Base-by-base conservation (phyloP, 106 monocot species). In the Xerophyta viscosa region DNA sequence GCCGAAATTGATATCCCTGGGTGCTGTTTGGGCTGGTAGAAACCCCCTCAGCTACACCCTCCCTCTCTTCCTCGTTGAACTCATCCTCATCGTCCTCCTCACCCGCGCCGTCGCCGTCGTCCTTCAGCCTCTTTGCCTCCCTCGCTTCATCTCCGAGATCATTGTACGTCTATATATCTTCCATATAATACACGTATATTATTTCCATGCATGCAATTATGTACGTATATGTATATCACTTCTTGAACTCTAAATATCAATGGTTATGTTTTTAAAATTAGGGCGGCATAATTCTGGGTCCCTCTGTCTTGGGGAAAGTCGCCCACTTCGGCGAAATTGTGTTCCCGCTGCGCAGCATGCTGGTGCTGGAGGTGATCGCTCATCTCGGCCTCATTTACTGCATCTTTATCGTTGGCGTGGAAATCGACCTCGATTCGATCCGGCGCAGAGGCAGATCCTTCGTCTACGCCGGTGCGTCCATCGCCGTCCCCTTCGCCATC, bases 121-220 rank as follows among this genome's bases (percentile, higher is more conserved):
- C 29, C 76, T 86, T 43, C 62, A 55, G 11, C 85, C 80, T 2
- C 72, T 86, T 45, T 68, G 65, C 23, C 85, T 76, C 46, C 80
- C 79, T 25, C 80, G 79, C 30, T 66, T 80, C 50, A 50, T 86
- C 50, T 67, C 80, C 29, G 85, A 86, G 58, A 71, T 86, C 49
- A 72, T 86, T 31, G 84, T 83, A 66, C 24, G 81, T 29, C 2
- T 27, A 3, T 23, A 19, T 19, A n/a, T n/a, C 27, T 1, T 29
- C 17, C 43, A 20, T 21, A 26, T 26, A 27, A 37, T 19, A n/a
- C 54, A 33, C 29, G 0, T 39, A 3, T 9, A 3, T 14, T 44
- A 44, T 9, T 14, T 44, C n/a, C n/a, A n/a, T n/a, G n/a, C n/a
- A n/a, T n/a, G n/a, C n/a, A n/a, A n/a, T n/a, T n/a, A n/a, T n/a